phyloP scores from a whole-genome alignment of 306 rosid genomes.

The Prinsepia uniflora region DNA sequence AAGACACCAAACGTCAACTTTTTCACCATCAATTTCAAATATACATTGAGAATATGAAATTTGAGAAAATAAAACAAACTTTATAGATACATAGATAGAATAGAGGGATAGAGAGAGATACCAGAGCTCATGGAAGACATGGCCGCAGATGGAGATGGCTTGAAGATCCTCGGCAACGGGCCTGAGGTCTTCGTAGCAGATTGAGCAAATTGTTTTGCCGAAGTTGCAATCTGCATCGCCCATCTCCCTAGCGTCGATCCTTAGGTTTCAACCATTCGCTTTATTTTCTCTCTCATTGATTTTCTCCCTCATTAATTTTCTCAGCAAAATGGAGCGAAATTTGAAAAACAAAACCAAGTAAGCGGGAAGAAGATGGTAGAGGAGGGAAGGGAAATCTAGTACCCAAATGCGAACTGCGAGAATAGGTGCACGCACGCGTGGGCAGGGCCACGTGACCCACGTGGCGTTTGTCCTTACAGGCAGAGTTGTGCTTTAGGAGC shows the following conservation, averaged over 20 bases:
- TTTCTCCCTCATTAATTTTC: too few relatives aligned
- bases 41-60: not conserved
- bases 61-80: not conserved
- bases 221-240: constrained; percentile 28
- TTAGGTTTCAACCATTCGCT: not conserved
- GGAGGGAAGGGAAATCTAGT: not conserved
- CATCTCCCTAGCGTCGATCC: constrained; percentile 30
- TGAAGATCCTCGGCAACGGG: constrained; percentile 85
- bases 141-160: constrained; percentile 77
- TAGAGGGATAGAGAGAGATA: constrained; percentile 10
- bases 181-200: constrained; percentile 83
- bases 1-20: constrained; percentile 17
- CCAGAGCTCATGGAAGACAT: constrained; percentile 98
- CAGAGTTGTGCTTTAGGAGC: too few relatives aligned
- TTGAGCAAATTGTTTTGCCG: constrained; percentile 70
- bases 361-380: not conserved
- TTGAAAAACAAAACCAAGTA: not conserved
- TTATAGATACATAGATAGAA: not conserved
- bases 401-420: too few relatives aligned
- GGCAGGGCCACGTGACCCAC: too few relatives aligned
- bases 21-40: constrained; percentile 1
- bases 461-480: too few relatives aligned
- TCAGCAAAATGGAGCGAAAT: not conserved
- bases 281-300: not conserved
- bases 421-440: too few relatives aligned